Evolutionary conservation across 768 basidiomycete genomes (phyloP).

Genomic region (Lyophyllum atratum): DNA sequence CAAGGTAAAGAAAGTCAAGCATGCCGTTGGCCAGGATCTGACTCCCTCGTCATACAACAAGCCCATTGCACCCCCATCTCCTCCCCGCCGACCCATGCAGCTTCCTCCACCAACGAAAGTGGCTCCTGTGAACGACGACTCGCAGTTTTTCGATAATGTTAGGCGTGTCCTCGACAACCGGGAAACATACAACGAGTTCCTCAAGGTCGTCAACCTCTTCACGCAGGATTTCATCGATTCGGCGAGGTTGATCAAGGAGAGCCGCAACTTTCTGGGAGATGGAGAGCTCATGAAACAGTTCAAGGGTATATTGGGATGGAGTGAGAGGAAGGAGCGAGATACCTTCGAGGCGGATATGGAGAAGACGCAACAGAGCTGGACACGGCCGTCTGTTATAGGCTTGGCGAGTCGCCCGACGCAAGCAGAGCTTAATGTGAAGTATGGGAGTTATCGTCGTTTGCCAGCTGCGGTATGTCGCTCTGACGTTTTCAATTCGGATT

Average conservation of each 20-base stretch:
- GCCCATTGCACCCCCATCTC: constrained; percentile 34
- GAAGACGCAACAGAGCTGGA: constrained; percentile 48
- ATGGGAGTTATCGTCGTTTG: constrained; percentile 89
- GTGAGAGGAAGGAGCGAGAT: constrained; percentile 68
- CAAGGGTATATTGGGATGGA: constrained; percentile 86
- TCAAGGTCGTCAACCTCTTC: constrained; percentile 93
- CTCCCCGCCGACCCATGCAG: constrained; percentile 24
- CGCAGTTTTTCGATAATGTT: constrained; percentile 92
- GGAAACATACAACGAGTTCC: constrained; percentile 89
- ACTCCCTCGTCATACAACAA: constrained; percentile 39
- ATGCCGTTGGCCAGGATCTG: constrained; percentile 38
- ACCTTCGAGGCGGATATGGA: constrained; percentile 50
- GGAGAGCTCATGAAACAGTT: constrained; percentile 81
- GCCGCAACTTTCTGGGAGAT: constrained; percentile 73
- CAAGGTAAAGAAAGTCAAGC: constrained; percentile 39
- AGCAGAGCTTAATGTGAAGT: constrained; percentile 68
- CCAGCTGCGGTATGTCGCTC: constrained; percentile 66
- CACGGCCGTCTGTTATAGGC: constrained; percentile 46
- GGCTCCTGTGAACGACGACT: constrained; percentile 42
- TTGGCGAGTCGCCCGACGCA: constrained; percentile 50
- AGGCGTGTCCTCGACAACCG: constrained; percentile 69
- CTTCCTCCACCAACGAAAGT: constrained; percentile 29
- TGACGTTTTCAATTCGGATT: background rate
- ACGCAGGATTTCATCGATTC: constrained; percentile 93
- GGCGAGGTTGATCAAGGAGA: constrained; percentile 79